These are phyloP conservation scores for Pugionium dolabratum DNA, from an alignment of 345 rosid species.

Conservation along the genomic window DNA sequence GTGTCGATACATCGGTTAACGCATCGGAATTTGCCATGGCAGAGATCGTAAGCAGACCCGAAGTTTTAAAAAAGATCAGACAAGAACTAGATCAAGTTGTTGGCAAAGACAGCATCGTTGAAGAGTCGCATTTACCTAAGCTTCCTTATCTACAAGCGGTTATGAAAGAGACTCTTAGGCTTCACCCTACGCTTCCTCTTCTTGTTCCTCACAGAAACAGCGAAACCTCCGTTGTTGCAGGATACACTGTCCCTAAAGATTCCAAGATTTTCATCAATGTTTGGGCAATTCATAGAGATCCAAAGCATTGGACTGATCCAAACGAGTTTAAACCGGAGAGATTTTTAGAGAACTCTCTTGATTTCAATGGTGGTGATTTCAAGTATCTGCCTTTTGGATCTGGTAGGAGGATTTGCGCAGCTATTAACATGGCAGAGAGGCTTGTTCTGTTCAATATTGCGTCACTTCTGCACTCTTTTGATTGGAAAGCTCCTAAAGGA, in stretches of 20 bases:
- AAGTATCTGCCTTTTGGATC: slow-evolving; percentile 52
- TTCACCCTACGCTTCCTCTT: slow-evolving; percentile 49
- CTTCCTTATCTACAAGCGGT: slow-evolving; percentile 48
- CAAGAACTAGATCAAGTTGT: slow-evolving; percentile 48
- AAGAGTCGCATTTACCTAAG: slow-evolving; percentile 51
- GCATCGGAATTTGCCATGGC: slow-evolving; percentile 57
- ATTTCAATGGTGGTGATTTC: slow-evolving; percentile 47
- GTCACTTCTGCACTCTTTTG: slow-evolving; percentile 49
- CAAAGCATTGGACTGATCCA: slow-evolving; percentile 50
- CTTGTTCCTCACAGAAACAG: slow-evolving; percentile 49
- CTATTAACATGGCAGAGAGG: slow-evolving; percentile 50
- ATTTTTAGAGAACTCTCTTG: slow-evolving; percentile 34
- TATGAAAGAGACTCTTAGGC: slow-evolving; percentile 41
- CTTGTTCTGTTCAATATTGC: slow-evolving; percentile 42
- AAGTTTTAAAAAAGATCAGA: slow-evolving; percentile 35
- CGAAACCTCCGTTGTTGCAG: slow-evolving; percentile 41
- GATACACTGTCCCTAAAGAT: slow-evolving; percentile 49
- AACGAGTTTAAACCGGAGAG: slow-evolving; percentile 47
- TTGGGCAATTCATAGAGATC: slow-evolving; percentile 53
- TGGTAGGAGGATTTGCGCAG: slow-evolving; percentile 51
- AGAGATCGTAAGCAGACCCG: slow-evolving; percentile 44
- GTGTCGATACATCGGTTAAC: slow-evolving; percentile 47
- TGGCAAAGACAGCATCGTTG: slow-evolving; percentile 45
- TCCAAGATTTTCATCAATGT: slow-evolving; percentile 43
- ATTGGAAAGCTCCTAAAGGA: slow-evolving; percentile 49